These are phyloP conservation scores for Epithele typhae DNA, from an alignment of 768 basidiomycete genomes.

Conservation along the genomic window DNA sequence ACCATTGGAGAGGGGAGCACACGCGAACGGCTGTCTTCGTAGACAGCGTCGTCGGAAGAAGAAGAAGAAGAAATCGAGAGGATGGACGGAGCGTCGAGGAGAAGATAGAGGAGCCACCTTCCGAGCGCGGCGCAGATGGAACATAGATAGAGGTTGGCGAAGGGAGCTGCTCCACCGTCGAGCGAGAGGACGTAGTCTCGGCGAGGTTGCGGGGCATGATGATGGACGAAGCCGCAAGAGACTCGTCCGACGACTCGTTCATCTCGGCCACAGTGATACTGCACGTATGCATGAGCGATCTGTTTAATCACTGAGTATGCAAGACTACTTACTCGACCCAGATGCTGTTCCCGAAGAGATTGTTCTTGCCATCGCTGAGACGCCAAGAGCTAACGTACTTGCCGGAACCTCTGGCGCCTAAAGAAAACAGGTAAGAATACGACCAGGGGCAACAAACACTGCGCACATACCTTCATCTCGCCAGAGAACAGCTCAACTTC, in stretches of 20 bases:
- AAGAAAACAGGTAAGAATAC: neutral
- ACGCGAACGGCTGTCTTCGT: slow-evolving; percentile 52
- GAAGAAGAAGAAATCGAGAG: slow-evolving; percentile 38
- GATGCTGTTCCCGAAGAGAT: slow-evolving; percentile 66
- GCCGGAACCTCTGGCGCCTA: slow-evolving; percentile 69
- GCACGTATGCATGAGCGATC: neutral
- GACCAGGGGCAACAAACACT: neutral
- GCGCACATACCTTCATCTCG: slow-evolving; percentile 60
- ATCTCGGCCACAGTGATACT: slow-evolving; percentile 68
- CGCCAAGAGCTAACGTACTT: slow-evolving; percentile 78
- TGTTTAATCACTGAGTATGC: neutral
- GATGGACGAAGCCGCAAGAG: slow-evolving; percentile 64
- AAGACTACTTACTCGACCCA: slow-evolving; percentile 73
- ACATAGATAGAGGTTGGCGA: slow-evolving; percentile 16
- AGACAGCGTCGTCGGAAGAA: slow-evolving; percentile 48
- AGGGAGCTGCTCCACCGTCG: slow-evolving; percentile 16
- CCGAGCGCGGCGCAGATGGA: slow-evolving; percentile 25
- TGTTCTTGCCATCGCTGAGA: slow-evolving; percentile 52
- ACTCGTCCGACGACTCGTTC: slow-evolving; percentile 36
- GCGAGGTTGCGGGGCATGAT: slow-evolving; percentile 54
- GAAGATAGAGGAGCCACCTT: slow-evolving; percentile 41
- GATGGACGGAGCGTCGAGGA: slow-evolving; percentile 61
- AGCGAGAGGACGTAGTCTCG: slow-evolving; percentile 11
- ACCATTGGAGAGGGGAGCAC: slow-evolving; percentile 25
- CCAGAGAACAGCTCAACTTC: slow-evolving; percentile 64